phyloP scores from a whole-genome alignment of 1,284 basidiomycete genomes.

The Irpex lacteus region DNA sequence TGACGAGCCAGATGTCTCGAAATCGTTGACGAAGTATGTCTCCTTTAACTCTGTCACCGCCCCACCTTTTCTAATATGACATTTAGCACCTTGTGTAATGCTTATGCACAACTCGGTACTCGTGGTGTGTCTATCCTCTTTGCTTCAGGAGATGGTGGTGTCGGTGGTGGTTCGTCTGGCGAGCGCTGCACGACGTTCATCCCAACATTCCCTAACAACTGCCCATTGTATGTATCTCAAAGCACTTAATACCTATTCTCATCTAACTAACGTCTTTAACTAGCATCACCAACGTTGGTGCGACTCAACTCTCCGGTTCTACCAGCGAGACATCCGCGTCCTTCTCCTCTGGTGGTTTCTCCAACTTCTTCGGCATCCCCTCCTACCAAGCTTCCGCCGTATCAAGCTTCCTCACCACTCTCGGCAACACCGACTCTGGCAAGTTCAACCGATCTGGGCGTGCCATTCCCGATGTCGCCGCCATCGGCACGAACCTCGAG shows the following conservation, averaged over 20 bases:
- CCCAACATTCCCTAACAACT: constrained; percentile 62
- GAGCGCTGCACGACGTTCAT: constrained; percentile 52
- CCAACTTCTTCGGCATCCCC: constrained; percentile 40
- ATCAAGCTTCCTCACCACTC: constrained; percentile 25
- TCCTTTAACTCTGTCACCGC: constrained; percentile 49
- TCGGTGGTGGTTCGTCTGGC: constrained; percentile 49
- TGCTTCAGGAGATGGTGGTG: constrained; percentile 65
- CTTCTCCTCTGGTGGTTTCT: constrained; percentile 40
- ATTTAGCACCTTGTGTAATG: constrained; percentile 41
- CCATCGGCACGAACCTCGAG: constrained; percentile 21
- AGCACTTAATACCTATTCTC: background rate
- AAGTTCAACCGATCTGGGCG: constrained; percentile 29
- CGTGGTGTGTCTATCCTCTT: constrained; percentile 64
- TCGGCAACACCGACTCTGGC: constrained; percentile 26
- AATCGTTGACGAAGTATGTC: constrained; percentile 48
- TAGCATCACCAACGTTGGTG: constrained; percentile 52
- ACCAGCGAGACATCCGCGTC: constrained; percentile 43
- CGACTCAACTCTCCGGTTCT: constrained; percentile 39
- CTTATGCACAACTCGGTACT: constrained; percentile 60
- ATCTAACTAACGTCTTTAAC: background rate
- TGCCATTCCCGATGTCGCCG: constrained; percentile 31
- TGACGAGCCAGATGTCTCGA: constrained; percentile 22
- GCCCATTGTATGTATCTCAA: constrained; percentile 49
- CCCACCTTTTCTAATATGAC: constrained; percentile 14
- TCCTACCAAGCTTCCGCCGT: constrained; percentile 40